phyloP scores from a whole-genome alignment of 768 basidiomycete species.

The Fomitopsis serialis region DNA sequence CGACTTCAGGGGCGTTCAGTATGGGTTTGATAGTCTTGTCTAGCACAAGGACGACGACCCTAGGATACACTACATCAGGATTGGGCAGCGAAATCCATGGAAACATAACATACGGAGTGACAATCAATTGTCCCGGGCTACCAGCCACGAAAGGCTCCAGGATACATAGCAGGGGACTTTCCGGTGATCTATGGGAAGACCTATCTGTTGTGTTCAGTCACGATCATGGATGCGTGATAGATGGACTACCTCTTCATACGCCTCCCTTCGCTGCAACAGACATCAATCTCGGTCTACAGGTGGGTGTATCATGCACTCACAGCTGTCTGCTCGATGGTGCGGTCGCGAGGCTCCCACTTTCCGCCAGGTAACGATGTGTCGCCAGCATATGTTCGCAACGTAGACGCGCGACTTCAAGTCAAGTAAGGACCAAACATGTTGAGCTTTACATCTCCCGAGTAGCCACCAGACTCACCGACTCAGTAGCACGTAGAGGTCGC shows the following conservation, averaged over 20 bases:
- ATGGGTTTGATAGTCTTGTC: conserved; percentile 80
- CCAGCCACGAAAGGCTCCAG: conserved; percentile 77
- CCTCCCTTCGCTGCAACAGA: conserved; percentile 65
- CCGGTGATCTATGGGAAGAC: conserved; percentile 64
- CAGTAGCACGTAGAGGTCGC: conserved; percentile 83
- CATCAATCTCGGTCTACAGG: background rate
- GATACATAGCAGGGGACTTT: conserved; percentile 75
- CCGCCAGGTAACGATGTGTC: conserved; percentile 90
- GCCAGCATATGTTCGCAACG: conserved; percentile 72
- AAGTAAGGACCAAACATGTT: background rate
- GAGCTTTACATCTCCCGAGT: background rate
- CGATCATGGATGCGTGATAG: background rate
- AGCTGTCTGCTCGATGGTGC: conserved; percentile 72
- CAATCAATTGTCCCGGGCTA: conserved; percentile 49
- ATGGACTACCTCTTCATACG: conserved; percentile 75
- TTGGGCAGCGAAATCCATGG: background rate
- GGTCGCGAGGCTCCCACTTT: conserved; percentile 66
- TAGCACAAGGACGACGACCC: conserved; percentile 80
- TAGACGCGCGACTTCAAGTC: conserved; percentile 58
- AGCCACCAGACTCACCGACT: conserved; percentile 50
- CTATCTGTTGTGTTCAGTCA: conserved; percentile 50
- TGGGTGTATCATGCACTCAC: conserved; percentile 35
- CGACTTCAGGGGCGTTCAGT: conserved; percentile 74
- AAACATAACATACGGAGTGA: conserved; percentile 66
- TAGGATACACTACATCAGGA: conserved; percentile 21